Evolutionary conservation across 2,329 filamentous ascomycete species (phyloP), one percentile per base, ranked within the genome.

Genomic region (Ophiostoma ulmi): DNA sequence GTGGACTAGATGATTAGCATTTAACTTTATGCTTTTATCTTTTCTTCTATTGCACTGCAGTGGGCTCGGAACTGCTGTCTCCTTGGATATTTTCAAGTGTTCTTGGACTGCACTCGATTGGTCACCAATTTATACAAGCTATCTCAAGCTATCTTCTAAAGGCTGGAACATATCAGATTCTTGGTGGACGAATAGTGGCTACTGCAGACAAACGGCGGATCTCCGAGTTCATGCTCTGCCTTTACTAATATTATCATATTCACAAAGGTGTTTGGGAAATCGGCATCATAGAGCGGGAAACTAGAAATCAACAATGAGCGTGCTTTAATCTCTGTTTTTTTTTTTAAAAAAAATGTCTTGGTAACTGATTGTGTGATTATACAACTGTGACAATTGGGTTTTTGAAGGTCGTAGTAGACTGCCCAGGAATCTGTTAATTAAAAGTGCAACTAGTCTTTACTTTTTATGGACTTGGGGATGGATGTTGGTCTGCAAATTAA

Each of bases 1-100:
- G 83, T 86, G 75, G 84, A 88, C 76, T 85, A 80, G 35, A 65
- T 7, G 39, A 22, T n/a, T 48, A 11, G 11, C 36, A 35, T 26
- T 22, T 6, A 10, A 5, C 17, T 7, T 22, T 64, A 58, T 22
- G 52, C 44, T 48, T 48, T 48, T 48, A 48, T 48, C 17, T n/a
- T 48, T 48, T 48, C 44, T 48, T 48, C 44, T 48, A 7, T 17
- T 35, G 31, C 61, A 38, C 22, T 13, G 52, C 52, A 58, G 17
- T 26, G 52, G 8, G 52, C 52, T 58, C 26, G 52, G 48, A 26
- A 58, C 22, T 26, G 52, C 44, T 17, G 52, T 58, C 22, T 31
- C 31, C 31, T 10, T 58, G 52, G 52, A 26, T 58, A 10, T 8
- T 8, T 7, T 48, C 14, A 17, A 5, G 31, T 31, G 31, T 31